phyloP scores from a whole-genome alignment of 2,329 filamentous ascomycete species.

The Zasmidium citrigriseum region DNA sequence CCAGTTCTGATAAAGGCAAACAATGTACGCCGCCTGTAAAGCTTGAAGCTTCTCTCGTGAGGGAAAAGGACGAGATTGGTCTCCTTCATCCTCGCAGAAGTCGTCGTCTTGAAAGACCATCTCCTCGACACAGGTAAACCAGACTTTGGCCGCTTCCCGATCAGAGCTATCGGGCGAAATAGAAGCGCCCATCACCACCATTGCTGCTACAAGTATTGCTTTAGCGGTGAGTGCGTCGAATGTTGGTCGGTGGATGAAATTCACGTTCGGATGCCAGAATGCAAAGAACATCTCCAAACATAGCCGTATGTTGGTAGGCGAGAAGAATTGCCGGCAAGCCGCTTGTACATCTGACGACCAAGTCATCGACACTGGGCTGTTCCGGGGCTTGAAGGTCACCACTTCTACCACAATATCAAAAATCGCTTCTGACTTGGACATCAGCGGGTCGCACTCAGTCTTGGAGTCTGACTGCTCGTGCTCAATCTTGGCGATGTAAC shows the following conservation, averaged over 20 bases:
- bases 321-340: constrained; percentile 3
- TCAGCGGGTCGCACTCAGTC: neutral
- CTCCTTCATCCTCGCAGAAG: constrained; percentile 2
- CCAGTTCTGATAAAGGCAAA: constrained; percentile 11
- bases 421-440: neutral
- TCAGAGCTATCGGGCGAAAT: neutral
- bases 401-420: neutral
- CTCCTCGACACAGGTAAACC: constrained; percentile 8
- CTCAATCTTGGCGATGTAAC: neutral
- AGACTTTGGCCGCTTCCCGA: neutral
- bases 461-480: neutral
- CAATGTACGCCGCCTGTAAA: constrained; percentile 9
- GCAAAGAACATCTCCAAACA: constrained; percentile 10
- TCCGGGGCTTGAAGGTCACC: neutral
- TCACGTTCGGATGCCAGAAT: constrained; percentile 10
- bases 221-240: constrained; percentile 2
- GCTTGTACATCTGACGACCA: neutral
- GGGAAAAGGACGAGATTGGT: neutral
- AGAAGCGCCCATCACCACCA: constrained; percentile 9
- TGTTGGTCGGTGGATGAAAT: constrained; percentile 6
- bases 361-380: neutral
- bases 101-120: constrained; percentile 9
- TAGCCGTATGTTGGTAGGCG: neutral
- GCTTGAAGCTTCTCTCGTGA: constrained; percentile 2
- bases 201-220: constrained; percentile 6